Percentiles rank a stretch among this genome's conserved stretches.
Evolutionary conservation across 164 flowering plant species (phyloP).

Genomic region (Paratinospora sagittata): DNA sequence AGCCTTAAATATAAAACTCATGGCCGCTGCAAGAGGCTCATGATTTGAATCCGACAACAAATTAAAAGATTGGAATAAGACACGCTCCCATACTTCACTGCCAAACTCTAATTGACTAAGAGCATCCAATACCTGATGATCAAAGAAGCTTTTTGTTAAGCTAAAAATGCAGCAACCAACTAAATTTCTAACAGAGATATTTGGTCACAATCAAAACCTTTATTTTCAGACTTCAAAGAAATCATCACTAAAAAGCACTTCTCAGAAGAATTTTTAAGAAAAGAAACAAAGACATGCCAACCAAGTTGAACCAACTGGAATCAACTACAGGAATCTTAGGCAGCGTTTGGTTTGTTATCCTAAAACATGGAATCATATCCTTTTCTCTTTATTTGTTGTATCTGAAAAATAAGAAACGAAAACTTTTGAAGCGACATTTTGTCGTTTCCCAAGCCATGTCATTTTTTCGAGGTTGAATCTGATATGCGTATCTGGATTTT

Average conservation of each 20-base stretch:
- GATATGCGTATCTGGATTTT: no score
- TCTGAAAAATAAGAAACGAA: no score
- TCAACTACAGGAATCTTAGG: background rate
- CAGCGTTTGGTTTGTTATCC: no score
- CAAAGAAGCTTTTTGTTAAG: slow-evolving; percentile 10
- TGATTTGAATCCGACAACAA: slow-evolving; percentile 68
- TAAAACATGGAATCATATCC: no score
- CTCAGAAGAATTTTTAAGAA: background rate
- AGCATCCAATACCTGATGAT: slow-evolving; percentile 74
- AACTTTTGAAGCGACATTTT: no score
- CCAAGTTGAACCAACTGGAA: no score
- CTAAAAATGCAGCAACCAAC: slow-evolving; percentile 3
- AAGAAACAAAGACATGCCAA: background rate
- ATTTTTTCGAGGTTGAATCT: no score
- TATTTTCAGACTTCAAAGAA: background rate
- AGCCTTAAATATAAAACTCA: slow-evolving; percentile 77
- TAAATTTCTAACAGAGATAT: background rate
- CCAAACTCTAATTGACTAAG: slow-evolving; percentile 87
- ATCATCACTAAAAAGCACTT: background rate
- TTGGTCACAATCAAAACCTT: background rate
- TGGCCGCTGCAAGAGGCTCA: slow-evolving; percentile 71
- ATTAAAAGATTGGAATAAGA: slow-evolving; percentile 56
- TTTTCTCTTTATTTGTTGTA: no score
- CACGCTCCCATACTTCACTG: slow-evolving; percentile 81
- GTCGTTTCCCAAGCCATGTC: no score